Base-by-base conservation (phyloP, 371 early-diverging fungal genomes). In the Dipsacomyces acuminosporus region DNA sequence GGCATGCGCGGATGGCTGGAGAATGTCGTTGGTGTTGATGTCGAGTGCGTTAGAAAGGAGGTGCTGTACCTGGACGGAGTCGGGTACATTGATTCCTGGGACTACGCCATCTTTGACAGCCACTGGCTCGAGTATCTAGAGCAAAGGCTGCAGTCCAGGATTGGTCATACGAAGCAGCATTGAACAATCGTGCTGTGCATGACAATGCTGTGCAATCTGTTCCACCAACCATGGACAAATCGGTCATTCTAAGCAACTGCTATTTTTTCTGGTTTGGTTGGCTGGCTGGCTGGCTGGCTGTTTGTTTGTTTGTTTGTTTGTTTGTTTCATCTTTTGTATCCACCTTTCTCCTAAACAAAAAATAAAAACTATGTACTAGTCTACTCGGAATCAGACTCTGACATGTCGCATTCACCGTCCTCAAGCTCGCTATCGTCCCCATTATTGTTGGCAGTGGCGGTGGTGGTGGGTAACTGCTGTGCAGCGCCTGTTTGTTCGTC, bases 1-100 rank as follows among this genome's bases (percentile, higher is more conserved):
- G 63, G 53, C 13, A 72, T 72, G 72, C 72, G 73, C 25, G 71
- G 65, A n/a, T 72, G 71, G 72, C 47, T 73, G 54, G 71, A 71
- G 44, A 42, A 50, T 9, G 71, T 48, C 15, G 47, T 51, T 11
- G 70, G 62, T 8, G 41, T 61, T 14, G 19, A 48, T 2, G 60
- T 62, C 4, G 71, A 71, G 30, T 33, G 54, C 59, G 41, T 71
- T 23, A 48, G 54, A 13, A 64, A 55, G 34, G 71, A 71, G 7
- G 56, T 49, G 8, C 54, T 71, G 6, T 59, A 59, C 26, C 17
- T 56, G 43, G 59, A 59, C 19, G 41, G 47, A 15, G 54, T 44
- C 30, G 22, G 30, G 45, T 71, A 67, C 26, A 20, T 48, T 4
- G 71, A 71, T 36, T 54, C 58, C 19, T 71, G 69, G 67, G 61